Evolutionary conservation across 2,329 filamentous ascomycete genomes (phyloP).

Genomic region (Allantophomopsis cytisporea): DNA sequence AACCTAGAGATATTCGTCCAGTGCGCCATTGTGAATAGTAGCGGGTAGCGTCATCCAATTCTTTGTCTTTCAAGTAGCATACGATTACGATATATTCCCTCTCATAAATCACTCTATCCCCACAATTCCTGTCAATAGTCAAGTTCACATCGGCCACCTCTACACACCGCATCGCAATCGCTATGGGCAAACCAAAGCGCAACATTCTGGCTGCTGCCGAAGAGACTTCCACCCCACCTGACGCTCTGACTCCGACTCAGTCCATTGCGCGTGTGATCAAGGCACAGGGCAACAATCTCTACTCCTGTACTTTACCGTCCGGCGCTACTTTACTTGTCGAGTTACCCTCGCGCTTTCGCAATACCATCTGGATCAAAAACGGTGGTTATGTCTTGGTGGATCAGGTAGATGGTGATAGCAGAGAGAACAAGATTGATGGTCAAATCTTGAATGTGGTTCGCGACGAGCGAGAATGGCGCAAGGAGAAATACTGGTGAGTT

Average conservation of each 20-base stretch:
- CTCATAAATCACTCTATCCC: too few relatives aligned
- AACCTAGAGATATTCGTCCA: too few relatives aligned
- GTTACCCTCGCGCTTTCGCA: constrained; percentile 74
- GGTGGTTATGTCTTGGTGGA: constrained; percentile 82
- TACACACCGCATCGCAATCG: background rate
- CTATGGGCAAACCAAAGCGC: constrained; percentile 64
- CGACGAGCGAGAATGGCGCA: constrained; percentile 86
- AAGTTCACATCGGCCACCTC: background rate
- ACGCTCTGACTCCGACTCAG: constrained; percentile 44
- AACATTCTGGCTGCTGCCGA: constrained; percentile 66
- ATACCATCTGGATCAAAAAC: constrained; percentile 85
- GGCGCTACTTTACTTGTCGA: constrained; percentile 60
- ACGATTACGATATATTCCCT: too few relatives aligned
- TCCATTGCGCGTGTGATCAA: constrained; percentile 66
- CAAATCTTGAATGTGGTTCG: constrained; percentile 89
- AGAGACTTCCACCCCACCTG: constrained; percentile 48
- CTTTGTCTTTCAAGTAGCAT: too few relatives aligned
- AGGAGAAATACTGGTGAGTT: constrained; percentile 70
- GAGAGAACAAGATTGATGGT: constrained; percentile 67
- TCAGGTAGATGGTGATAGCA: constrained; percentile 45
- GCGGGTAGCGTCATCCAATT: too few relatives aligned
- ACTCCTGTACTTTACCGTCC: constrained; percentile 60
- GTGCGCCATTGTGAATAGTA: too few relatives aligned
- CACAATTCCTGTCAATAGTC: too few relatives aligned
- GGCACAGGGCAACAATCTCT: constrained; percentile 81